Percentiles rank a stretch among this genome's conserved stretches.
Evolutionary conservation across 441 rosid species (phyloP).

Genomic region (Aleurites moluccanus): DNA sequence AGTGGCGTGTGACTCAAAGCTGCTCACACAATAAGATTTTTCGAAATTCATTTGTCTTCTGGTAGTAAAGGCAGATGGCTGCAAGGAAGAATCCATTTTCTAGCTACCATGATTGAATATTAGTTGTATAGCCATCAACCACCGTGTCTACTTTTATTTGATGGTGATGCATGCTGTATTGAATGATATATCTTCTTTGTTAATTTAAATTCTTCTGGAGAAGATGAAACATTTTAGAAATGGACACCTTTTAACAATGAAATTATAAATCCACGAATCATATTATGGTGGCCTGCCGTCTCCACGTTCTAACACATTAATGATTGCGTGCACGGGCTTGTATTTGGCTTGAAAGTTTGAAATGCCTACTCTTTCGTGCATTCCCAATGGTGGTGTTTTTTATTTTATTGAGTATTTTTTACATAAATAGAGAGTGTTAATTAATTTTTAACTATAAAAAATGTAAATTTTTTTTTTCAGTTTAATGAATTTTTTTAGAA

Average conservation of each 20-base stretch:
- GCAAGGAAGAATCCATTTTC: constrained; percentile 19
- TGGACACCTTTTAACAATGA: not conserved
- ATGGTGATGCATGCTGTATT: constrained; percentile 20
- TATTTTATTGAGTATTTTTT: too few species aligned
- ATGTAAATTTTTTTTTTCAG: too few species aligned
- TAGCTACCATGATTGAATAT: constrained; percentile 17
- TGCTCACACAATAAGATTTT: constrained; percentile 60
- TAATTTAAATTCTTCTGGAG: constrained; percentile 20
- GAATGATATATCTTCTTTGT: constrained; percentile 16
- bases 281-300: not conserved
- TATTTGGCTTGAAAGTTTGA: not conserved
- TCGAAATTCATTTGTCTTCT: constrained; percentile 16
- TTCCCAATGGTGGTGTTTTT: too few species aligned
- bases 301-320: not conserved
- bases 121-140: constrained; percentile 29
- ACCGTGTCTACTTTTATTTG: constrained; percentile 6
- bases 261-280: not conserved
- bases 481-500: too few species aligned
- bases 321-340: not conserved
- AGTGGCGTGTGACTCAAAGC: constrained; percentile 97
- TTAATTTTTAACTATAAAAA: too few species aligned
- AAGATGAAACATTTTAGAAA: not conserved
- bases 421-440: too few species aligned
- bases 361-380: too few species aligned
- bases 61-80: constrained; percentile 12